Percentiles rank a stretch among this genome's conserved stretches.
phyloP scores from a whole-genome alignment of 768 basidiomycete genomes.

The Hypholoma fasciculare region DNA sequence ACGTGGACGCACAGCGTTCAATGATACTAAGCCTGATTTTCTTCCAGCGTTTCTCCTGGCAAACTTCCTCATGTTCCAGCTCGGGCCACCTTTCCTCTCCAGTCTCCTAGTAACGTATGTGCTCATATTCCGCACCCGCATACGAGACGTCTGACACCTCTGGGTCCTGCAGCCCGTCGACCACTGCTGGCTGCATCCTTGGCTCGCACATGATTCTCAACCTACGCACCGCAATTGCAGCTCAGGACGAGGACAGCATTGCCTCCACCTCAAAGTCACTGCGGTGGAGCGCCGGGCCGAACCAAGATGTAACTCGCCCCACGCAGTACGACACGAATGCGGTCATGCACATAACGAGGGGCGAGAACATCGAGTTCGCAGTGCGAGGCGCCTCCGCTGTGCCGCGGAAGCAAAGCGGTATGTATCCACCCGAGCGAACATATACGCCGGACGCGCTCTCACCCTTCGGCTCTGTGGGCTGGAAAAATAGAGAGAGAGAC shows the following conservation, averaged over 20 bases:
- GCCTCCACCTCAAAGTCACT: neutral
- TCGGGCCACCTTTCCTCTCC: slow-evolving; percentile 27
- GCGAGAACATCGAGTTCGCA: too few species aligned
- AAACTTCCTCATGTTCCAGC: slow-evolving; percentile 24
- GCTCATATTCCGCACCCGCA: neutral
- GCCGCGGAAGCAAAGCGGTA: too few species aligned
- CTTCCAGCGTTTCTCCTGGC: slow-evolving; percentile 21
- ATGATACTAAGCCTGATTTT: neutral
- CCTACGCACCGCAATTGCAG: slow-evolving; percentile 16
- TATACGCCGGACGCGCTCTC: too few species aligned
- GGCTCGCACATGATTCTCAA: slow-evolving; percentile 28
- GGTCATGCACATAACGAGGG: too few species aligned
- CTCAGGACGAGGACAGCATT: neutral
- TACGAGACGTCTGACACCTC: neutral
- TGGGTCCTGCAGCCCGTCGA: slow-evolving; percentile 17
- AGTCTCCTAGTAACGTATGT: slow-evolving; percentile 29
- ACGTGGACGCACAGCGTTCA: neutral
- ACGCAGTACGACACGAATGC: too few species aligned
- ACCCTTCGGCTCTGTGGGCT: too few species aligned
- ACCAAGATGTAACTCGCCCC: neutral
- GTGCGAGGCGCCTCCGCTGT: too few species aligned
- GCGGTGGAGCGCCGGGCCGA: neutral
- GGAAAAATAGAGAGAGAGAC: too few species aligned
- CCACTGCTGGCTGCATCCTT: slow-evolving; percentile 27
- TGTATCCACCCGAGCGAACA: too few species aligned